Conservation (phyloP, 2,329 filamentous ascomycete species). For the Neonectria sp. region DNA sequence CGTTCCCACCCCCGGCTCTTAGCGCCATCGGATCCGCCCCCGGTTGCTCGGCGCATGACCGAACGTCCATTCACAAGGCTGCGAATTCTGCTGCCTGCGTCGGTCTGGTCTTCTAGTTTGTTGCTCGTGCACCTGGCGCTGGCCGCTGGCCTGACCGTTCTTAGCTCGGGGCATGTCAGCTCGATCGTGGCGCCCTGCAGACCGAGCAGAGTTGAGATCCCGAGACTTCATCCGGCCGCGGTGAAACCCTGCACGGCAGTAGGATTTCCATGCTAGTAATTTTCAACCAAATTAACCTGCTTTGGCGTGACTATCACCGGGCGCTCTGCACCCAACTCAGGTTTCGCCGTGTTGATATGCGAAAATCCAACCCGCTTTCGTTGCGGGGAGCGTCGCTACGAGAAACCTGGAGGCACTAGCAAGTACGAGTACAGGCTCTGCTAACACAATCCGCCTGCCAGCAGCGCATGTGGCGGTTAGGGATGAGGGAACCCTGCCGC, state of each 20-base stretch:
- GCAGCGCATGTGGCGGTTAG: conserved; percentile 23
- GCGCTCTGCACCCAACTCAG: too few species aligned
- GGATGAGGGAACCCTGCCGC: conserved; percentile 14
- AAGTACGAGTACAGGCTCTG: conserved; percentile 7
- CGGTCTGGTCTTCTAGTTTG: background rate
- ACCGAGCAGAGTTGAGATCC: background rate
- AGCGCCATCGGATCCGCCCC: conserved; percentile 5
- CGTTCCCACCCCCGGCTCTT: conserved; percentile 12
- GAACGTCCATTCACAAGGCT: conserved; percentile 43
- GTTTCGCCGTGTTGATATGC: background rate
- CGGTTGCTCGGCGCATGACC: conserved; percentile 20
- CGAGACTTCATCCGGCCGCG: background rate
- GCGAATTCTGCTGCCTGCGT: conserved; percentile 52
- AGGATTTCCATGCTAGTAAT: background rate
- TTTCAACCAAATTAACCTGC: too few species aligned
- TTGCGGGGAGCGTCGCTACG: conserved; percentile 8
- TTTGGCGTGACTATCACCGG: background rate
- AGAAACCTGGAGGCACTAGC: conserved; percentile 6
- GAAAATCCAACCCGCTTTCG: conserved; percentile 11
- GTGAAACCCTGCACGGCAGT: background rate
- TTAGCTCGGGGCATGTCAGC: background rate
- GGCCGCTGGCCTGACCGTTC: conserved; percentile 14
- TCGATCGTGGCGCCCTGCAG: background rate
- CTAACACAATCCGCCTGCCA: conserved; percentile 3
- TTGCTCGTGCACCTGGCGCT: background rate